Percentiles rank a stretch among this genome's conserved stretches.
Evolutionary conservation across 371 early-diverging fungal genomes (phyloP).

Genomic region (Mortierella sp.): DNA sequence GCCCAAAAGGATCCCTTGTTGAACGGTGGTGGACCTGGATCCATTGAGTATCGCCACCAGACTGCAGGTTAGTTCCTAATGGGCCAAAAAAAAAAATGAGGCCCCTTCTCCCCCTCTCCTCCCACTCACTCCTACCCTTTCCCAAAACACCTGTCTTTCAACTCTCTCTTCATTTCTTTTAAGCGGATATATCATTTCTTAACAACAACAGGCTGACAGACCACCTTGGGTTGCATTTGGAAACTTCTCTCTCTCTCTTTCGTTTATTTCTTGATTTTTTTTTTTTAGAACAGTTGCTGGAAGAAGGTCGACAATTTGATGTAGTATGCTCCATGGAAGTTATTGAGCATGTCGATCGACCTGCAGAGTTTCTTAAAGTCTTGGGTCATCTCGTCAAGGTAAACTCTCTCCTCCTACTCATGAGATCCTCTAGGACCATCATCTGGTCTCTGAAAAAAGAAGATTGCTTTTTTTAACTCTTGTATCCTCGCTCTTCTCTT

Average conservation of each 20-base stretch:
- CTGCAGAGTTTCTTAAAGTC: slow-evolving; percentile 73
- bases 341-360: slow-evolving; percentile 92
- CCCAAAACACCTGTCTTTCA: no score
- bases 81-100: slow-evolving; percentile 4
- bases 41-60: slow-evolving; percentile 72
- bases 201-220: no score
- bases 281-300: slow-evolving; percentile 66
- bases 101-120: not conserved
- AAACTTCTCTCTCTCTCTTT: no score
- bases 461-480: not conserved
- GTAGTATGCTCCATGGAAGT: slow-evolving; percentile 91
- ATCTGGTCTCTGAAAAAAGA: not conserved
- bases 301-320: slow-evolving; percentile 74
- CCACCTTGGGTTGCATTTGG: no score
- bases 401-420: no score
- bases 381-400: slow-evolving; percentile 74
- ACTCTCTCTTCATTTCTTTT: no score
- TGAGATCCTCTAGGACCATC: not conserved
- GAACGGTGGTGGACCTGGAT: slow-evolving; percentile 59
- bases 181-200: no score
- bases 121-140: not conserved
- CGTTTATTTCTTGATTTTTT: not conserved
- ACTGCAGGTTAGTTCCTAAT: slow-evolving; percentile 71
- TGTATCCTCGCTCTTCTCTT: not conserved
- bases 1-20: slow-evolving; percentile 70